Evolutionary conservation across 2,329 filamentous ascomycete species (phyloP), one percentile per base, ranked within the genome.

Genomic region (Paraphoma sp.): DNA sequence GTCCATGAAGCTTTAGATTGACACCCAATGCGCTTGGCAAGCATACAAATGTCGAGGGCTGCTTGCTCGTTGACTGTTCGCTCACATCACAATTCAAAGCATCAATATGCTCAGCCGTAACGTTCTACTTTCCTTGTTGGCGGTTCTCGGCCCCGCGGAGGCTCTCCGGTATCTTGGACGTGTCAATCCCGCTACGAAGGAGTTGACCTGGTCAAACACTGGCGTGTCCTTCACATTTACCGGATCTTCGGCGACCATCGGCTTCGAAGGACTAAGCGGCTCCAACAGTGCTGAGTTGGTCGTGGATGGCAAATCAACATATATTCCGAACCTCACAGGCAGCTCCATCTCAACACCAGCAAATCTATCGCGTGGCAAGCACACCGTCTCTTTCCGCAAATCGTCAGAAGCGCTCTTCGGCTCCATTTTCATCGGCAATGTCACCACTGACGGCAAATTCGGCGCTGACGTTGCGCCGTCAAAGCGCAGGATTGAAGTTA

Each of bases 151-250:
- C 18, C 7, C 30, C 28, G 41, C 18, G 23, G 14, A 38, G 11
- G 36, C 43, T 6, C 23, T 48, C 28, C 30, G 42, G 2, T 48
- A 49, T 31, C 50, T 79, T 12, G 77, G 76, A 28, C 66, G 78
- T 33, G 78, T 79, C 29, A 79, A 80, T 48, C 77, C 78, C 0
- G 65, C 70, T 17, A 80, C 77, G 5, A 74, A 71, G 46, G 74
- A 79, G 59, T 66, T 80, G n/a, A 79, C 75, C 16, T 80, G 78
- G 79, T 76, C 79, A 0, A 77, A 76, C 42, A 79, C 78, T 1
- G 79, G 79, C 14, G 67, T 81, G 2, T 68, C 74, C 0, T 80
- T 81, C 53, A 71, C 68, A 1, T 81, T 81, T 57, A 74, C 65
- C 10, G 79, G 79, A 43, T 77, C 76, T 4, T 70, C 73, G 0